Evolutionary conservation across 345 rosid species (phyloP), one percentile per base, ranked within the genome.

Genomic region (Litchi chinensis): DNA sequence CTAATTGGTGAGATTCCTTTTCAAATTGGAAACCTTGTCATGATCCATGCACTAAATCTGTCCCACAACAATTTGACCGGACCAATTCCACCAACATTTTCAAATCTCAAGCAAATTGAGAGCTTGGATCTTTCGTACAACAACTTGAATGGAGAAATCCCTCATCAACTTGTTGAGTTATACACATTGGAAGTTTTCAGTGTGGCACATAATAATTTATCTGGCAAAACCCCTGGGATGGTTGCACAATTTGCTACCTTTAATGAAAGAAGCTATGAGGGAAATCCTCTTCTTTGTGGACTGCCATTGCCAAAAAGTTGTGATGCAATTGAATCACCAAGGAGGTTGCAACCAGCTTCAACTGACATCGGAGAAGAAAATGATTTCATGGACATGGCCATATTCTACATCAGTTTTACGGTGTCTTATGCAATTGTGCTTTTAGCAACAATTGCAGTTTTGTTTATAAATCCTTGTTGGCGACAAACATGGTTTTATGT

Each of bases 381-480:
- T 68, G 72, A 73, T 7, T 71, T 65, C 6, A 65, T 76, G 4
- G 74, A 81, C 56, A 81, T 67, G 77, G 32, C 6, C 3, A 48
- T 11, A 19, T 76, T 81, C 56, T 76, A 54, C 56, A 39, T 40
- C 21, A 77, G 70, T 10, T 44, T 46, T 44, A 19, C 3, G 3
- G 70, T 12, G 28, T 43, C 71, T 28, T 67, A 59, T 54, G 3
- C 13, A 1, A 48, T 57, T 7, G 75, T 52, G 16, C 18, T 81
- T 6, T 19, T 68, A 32, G 37, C 10, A 56, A 72, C 48, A 22
- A 60, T 43, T 3, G 59, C 18, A 19, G 65, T 77, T 66, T 16
- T 77, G 56, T 60, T 15, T 26, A 71, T 81, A 44, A 81, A 81
- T 37, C 77, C 70, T 12, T 21, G 44, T 10, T 81, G 26, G 64